Evolutionary conservation across 306 rosid species (phyloP), one percentile per base, ranked within the genome.

Genomic region (Cercis canadensis): DNA sequence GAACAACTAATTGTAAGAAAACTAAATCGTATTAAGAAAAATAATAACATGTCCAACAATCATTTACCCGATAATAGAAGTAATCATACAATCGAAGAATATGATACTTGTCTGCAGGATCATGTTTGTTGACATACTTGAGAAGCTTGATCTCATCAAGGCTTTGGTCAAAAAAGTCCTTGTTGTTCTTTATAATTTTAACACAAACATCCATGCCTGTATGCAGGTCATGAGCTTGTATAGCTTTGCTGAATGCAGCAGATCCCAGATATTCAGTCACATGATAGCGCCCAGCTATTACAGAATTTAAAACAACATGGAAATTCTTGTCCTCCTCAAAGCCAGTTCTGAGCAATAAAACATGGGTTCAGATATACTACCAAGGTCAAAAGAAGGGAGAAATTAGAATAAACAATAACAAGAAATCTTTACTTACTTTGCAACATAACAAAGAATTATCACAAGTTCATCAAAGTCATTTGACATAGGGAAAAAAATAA

Each of bases 251-350:
- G 79, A 94, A 94, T 64, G 98, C 98, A 54, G 98, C 98, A 56
- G 98, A 94, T 60, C 98, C 98, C 62, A 94, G 92, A 91, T 87
- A 94, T 82, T 94, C 98, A 8, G 98, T 94, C 65, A 94, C 98
- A 73, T 94, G 98, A 83, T 90, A 94, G 57, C 97, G 98, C 65
- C 98, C 97, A 64, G 98, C 98, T 77, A 94, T 72, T 57, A 94
- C 95, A 6, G 98, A 94, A 84, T 90, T 94, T 77, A 94, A 79
- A 50, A 90, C 96, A 60, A 94, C 98, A 58, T 94, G 92, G 80
- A 94, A 94, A 83, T 91, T 89, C 90, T 94, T 94, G 96, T 94
- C 98, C 90, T 94, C 98, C 82, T 94, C 98, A 79, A 94, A 94
- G 70, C 98, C 98, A 87, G 98, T 94, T 85, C 98, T 94, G 88